These are phyloP conservation scores for Claviceps humidiphila DNA, from an alignment of 2,329 filamentous ascomycete species.

Conservation along the genomic window DNA sequence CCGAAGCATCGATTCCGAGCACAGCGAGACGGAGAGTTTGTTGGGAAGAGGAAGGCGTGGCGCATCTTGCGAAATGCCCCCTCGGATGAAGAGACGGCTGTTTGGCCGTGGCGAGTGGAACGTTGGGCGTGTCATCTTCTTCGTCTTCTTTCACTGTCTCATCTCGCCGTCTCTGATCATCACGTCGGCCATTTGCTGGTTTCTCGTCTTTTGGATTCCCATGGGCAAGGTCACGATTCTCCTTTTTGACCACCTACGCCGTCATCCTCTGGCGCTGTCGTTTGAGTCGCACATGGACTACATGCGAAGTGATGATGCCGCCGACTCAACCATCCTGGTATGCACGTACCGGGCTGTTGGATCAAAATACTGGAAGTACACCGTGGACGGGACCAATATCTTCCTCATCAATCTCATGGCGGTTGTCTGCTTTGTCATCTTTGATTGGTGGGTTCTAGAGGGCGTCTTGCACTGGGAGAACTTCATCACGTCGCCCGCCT, in stretches of 20 bases:
- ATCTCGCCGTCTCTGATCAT: conserved; percentile 76
- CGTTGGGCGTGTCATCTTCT: conserved; percentile 86
- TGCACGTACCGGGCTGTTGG: conserved; percentile 96
- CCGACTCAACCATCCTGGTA: conserved; percentile 74
- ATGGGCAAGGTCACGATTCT: conserved; percentile 94
- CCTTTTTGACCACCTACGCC: conserved; percentile 78
- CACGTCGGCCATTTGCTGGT: conserved; percentile 84
- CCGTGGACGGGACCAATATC: conserved; percentile 94
- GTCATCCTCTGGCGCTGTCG: conserved; percentile 82
- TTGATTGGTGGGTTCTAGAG: conserved; percentile 76
- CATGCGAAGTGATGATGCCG: conserved; percentile 55
- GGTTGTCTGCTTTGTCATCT: conserved; percentile 85
- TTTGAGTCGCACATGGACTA: conserved; percentile 80
- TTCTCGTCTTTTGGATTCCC: conserved; percentile 93
- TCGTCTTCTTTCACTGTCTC: conserved; percentile 87
- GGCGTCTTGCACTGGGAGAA: conserved; percentile 54
- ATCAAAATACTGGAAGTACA: conserved; percentile 98
- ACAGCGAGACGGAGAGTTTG: conserved; percentile 79
- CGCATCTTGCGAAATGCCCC: conserved; percentile 26
- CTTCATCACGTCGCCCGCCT: conserved; percentile 66
- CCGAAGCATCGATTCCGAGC: conserved; percentile 73
- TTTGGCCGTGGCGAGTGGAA: conserved; percentile 97
- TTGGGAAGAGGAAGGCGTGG: conserved; percentile 49
- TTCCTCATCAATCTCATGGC: conserved; percentile 96
- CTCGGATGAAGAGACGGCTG: conserved; percentile 59